These are phyloP conservation scores for Wallacemonas sp. DNA, from an alignment of 208 protist species.

Conservation along the genomic window DNA sequence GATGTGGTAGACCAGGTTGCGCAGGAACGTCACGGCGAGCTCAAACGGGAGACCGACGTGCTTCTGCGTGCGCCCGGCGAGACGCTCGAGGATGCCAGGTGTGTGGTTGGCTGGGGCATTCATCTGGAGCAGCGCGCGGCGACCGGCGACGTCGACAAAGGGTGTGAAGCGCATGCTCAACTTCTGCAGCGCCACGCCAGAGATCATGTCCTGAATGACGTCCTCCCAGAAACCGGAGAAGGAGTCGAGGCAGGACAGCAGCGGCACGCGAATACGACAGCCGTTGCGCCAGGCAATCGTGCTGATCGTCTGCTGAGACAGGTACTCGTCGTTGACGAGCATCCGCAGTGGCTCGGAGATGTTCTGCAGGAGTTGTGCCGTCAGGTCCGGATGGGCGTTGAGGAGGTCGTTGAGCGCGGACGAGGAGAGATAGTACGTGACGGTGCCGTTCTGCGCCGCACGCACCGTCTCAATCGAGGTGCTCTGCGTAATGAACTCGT, in stretches of 20 bases:
- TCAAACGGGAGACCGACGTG: slow-evolving; percentile 40
- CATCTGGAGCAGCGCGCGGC: slow-evolving; percentile 14
- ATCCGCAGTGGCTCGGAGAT: slow-evolving; percentile 70
- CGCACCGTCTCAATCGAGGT: slow-evolving; percentile 70
- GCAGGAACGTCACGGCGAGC: slow-evolving; percentile 34
- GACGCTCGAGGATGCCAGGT: slow-evolving; percentile 10
- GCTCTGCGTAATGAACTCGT: slow-evolving; percentile 76
- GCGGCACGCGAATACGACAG: slow-evolving; percentile 47
- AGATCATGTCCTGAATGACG: slow-evolving; percentile 66
- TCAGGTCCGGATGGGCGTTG: slow-evolving; percentile 69
- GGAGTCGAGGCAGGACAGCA: slow-evolving; percentile 28
- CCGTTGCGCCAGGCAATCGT: slow-evolving; percentile 46
- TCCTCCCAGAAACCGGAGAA: slow-evolving; percentile 56
- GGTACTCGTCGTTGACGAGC: slow-evolving; percentile 68
- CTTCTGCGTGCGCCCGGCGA: slow-evolving; percentile 15
- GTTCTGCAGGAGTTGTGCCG: slow-evolving; percentile 78
- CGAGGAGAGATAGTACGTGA: slow-evolving; percentile 78
- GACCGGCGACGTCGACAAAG: slow-evolving; percentile 24
- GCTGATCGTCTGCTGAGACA: slow-evolving; percentile 36
- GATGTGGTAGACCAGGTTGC: slow-evolving; percentile 69
- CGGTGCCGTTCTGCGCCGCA: slow-evolving; percentile 63
- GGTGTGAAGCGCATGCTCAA: slow-evolving; percentile 58
- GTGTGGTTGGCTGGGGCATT: background rate
- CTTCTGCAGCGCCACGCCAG: slow-evolving; percentile 43
- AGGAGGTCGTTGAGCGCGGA: slow-evolving; percentile 73